Evolutionary conservation across 2,329 filamentous ascomycete species (phyloP).

Genomic region (Periconia sp.): DNA sequence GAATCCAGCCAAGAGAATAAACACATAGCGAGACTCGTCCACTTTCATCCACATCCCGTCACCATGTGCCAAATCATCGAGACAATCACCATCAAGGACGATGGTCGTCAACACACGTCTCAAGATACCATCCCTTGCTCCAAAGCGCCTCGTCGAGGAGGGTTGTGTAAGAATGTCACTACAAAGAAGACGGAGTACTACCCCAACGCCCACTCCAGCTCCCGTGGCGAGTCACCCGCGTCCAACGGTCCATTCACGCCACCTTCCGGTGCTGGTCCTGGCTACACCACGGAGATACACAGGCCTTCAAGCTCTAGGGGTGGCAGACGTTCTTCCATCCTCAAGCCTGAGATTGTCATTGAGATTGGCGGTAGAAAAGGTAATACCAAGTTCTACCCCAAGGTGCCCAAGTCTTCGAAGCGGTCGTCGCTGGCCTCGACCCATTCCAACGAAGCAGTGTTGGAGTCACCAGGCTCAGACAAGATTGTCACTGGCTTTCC

Average conservation of each 20-base stretch:
- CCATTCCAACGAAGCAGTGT: constrained; percentile 23
- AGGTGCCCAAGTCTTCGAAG: constrained; percentile 20
- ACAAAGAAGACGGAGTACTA: constrained; percentile 26
- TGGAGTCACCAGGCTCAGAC: constrained; percentile 35
- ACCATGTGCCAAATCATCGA: constrained; percentile 39
- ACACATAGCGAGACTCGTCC: not conserved
- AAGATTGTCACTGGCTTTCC: constrained; percentile 35
- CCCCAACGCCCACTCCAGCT: constrained; percentile 11
- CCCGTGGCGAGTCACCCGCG: constrained; percentile 26
- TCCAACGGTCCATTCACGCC: constrained; percentile 35
- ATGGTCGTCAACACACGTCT: constrained; percentile 27
- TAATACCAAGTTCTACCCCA: constrained; percentile 26
- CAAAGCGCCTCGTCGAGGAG: constrained; percentile 18
- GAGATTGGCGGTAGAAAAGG: constrained; percentile 16
- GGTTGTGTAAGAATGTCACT: constrained; percentile 27
- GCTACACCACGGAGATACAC: constrained; percentile 26
- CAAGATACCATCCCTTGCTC: constrained; percentile 29
- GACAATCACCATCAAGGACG: constrained; percentile 26
- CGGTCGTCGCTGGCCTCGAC: constrained; percentile 28
- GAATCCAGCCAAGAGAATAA: not conserved
- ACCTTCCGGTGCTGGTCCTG: constrained; percentile 14
- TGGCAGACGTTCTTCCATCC: constrained; percentile 11
- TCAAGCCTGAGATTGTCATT: constrained; percentile 34
- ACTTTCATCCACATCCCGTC: constrained; percentile 1
- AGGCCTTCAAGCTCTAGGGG: constrained; percentile 31